These are phyloP conservation scores for Circinella minor DNA, from an alignment of 371 early-diverging fungal genomes.

Conservation along the genomic window DNA sequence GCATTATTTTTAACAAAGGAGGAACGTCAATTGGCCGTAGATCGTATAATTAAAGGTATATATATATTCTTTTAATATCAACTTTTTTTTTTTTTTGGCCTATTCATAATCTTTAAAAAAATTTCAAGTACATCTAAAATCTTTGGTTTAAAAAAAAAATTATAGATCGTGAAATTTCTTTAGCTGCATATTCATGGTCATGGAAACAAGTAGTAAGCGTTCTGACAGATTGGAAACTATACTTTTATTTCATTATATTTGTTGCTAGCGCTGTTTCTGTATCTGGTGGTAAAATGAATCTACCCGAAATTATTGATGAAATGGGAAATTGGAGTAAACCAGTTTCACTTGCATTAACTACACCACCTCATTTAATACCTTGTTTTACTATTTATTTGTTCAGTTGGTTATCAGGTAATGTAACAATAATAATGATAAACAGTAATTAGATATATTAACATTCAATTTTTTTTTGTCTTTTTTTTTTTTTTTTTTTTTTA, in stretches of 20 bases:
- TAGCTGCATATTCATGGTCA: slow-evolving; percentile 41
- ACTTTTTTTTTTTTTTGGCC: neutral
- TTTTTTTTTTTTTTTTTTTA: too few species aligned
- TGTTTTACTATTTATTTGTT: slow-evolving; percentile 26
- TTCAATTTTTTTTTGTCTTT: too few species aligned
- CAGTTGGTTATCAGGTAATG: slow-evolving; percentile 29
- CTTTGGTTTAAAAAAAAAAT: too few species aligned
- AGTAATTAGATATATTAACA: too few species aligned
- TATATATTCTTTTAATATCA: neutral
- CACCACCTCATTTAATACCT: slow-evolving; percentile 33
- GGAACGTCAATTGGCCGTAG: slow-evolving; percentile 49
- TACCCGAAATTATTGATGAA: slow-evolving; percentile 37
- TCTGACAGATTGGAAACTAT: slow-evolving; percentile 43
- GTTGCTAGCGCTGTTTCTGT: slow-evolving; percentile 31
- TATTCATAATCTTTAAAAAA: too few species aligned
- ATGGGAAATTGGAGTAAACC: slow-evolving; percentile 40
- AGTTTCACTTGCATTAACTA: slow-evolving; percentile 36
- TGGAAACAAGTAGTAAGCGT: slow-evolving; percentile 39
- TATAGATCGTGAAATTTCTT: slow-evolving; percentile 35
- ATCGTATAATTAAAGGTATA: slow-evolving; percentile 44
- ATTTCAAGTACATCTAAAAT: too few species aligned
- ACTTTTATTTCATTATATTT: slow-evolving; percentile 32
- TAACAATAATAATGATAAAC: neutral
- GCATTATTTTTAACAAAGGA: slow-evolving; percentile 55
- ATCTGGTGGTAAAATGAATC: slow-evolving; percentile 37